Evolutionary conservation across 192 early-diverging fungal species (phyloP).

Genomic region (Chytriomyces hyalinus): DNA sequence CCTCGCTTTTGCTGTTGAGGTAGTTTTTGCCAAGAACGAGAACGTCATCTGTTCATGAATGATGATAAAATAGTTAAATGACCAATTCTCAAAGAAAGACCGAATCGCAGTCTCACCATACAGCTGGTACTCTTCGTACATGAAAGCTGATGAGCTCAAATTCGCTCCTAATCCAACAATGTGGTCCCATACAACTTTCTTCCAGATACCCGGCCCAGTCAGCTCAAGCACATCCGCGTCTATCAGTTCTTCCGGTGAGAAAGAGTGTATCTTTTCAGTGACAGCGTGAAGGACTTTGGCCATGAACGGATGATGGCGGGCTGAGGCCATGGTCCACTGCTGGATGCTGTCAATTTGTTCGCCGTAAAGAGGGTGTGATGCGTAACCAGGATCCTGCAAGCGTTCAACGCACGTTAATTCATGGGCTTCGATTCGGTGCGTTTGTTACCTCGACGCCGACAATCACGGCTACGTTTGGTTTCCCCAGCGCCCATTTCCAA

Average conservation of each 20-base stretch:
- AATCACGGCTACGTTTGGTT: conserved; percentile 18
- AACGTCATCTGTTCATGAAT: conserved; percentile 14
- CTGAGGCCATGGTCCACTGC: conserved; percentile 33
- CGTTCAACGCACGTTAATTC: not conserved
- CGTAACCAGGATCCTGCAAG: conserved; percentile 25
- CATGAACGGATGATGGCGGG: conserved; percentile 33
- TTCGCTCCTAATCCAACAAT: conserved; percentile 15
- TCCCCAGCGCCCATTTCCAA: conserved; percentile 22
- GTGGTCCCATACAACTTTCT: conserved; percentile 18
- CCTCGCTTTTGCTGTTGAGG: conserved; percentile 5
- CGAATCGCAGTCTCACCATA: conserved; percentile 5
- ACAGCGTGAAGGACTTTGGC: conserved; percentile 26
- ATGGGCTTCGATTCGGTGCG: not conserved
- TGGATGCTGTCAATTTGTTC: conserved; percentile 33
- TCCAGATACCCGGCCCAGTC: conserved; percentile 34
- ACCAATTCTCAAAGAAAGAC: not conserved
- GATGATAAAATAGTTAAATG: not conserved
- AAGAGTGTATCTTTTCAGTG: conserved; percentile 29
- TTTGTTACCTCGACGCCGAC: conserved; percentile 30
- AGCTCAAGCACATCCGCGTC: conserved; percentile 34
- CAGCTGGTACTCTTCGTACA: conserved; percentile 18
- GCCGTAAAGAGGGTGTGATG: not conserved
- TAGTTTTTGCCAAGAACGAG: conserved; percentile 31
- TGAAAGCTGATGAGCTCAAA: conserved; percentile 13
- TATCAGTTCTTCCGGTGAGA: conserved; percentile 11